Percentiles rank a stretch among this genome's conserved stretches.
phyloP scores from a whole-genome alignment of 495 filamentous ascomycete species.

The Penicillium daleae region DNA sequence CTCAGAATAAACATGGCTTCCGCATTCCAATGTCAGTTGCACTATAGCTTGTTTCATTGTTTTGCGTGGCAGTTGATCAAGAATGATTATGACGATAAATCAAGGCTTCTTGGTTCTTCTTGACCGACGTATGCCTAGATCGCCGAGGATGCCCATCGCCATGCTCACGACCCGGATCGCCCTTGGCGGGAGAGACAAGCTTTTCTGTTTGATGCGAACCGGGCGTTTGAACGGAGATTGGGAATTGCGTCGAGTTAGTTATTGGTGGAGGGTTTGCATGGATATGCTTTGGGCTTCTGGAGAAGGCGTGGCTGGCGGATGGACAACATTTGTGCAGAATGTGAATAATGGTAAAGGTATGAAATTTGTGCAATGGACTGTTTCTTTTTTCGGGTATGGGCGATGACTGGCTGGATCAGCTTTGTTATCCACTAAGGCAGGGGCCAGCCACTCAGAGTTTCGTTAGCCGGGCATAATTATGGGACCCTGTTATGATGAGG shows the following conservation, averaged over 20 bases:
- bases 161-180: conserved; percentile 14
- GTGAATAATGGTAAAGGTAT: too few species aligned
- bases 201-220: conserved; percentile 1
- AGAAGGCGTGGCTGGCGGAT: background rate
- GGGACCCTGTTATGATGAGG: background rate
- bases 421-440: background rate
- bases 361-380: background rate
- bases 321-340: background rate
- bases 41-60: background rate
- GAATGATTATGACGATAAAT: conserved; percentile 7
- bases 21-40: background rate
- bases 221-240: background rate
- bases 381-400: background rate
- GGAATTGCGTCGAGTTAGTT: background rate
- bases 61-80: background rate
- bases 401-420: background rate
- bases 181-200: conserved; percentile 22
- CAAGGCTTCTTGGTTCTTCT: conserved; percentile 7
- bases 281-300: background rate
- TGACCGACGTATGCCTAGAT: conserved; percentile 6
- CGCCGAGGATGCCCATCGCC: conserved; percentile 10
- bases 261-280: background rate
- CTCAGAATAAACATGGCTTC: background rate
- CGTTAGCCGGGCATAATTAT: background rate
- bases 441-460: conserved; percentile 1